Evolutionary conservation across 176 grass and related monocot species (phyloP), one percentile per base, ranked within the genome.

Genomic region (Carex myosuroides): DNA sequence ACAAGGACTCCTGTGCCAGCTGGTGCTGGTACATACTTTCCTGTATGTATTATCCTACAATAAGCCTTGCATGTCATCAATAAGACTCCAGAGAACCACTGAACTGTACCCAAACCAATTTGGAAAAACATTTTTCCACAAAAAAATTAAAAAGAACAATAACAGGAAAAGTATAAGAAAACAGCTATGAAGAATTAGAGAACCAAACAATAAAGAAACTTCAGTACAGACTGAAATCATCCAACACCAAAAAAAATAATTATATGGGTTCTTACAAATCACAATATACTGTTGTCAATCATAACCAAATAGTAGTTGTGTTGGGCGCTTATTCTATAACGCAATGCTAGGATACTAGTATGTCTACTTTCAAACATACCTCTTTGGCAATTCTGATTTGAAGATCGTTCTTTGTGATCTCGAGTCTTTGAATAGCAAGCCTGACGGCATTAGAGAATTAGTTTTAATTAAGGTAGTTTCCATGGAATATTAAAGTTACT

Each of bases 401-500:
- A 57, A 99, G 82, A 83, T 99, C 93, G 75, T 96, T 99, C 90
- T 99, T 94, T 82, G 93, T 89, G 57, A 89, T 81, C 93, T 94
- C 93, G 79, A 99, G 93, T 88, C 97, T 91, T 83, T 99, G 93
- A 83, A 99, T 99, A 88, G 93, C 93, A 92, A 99, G 90, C 93
- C 97, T 99, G 87, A 77, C 82, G 92, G 55, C 9, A 80, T 76
- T 72, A 16, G 67, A 73, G 57, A 75, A 52, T 62, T 53, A 76
- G 18, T 20, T 76, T 62, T 20, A 68, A 63, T 79, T 53, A 18
- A 78, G 73, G 57, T 46, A 53, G 78, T 21, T 77, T 2, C 59
- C 22, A 62, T 85, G 48, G 17, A 55, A 32, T 55, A 77, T 32
- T 56, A 74, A 70, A 14, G 57, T 13, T 70, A 11, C 29, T 42